These are phyloP conservation scores for Pythium aquatile DNA, from an alignment of 352 stramenopile genomes.

Conservation along the genomic window DNA sequence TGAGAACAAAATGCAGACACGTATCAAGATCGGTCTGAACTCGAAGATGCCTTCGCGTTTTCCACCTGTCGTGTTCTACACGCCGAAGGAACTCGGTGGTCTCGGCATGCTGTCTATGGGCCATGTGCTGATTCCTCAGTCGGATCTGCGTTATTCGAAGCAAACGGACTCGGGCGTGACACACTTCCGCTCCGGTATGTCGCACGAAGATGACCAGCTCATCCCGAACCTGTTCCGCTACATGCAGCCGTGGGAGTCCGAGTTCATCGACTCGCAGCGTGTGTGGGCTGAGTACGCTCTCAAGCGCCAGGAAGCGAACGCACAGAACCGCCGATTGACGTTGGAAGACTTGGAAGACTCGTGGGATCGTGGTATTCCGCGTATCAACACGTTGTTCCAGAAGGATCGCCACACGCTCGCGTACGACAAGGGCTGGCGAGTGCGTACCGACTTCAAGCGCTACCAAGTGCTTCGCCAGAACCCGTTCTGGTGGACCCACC, in stretches of 20 bases:
- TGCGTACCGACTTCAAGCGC: constrained; percentile 98
- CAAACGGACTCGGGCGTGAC: constrained; percentile 98
- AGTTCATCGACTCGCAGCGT: constrained; percentile 99
- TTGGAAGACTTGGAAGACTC: constrained; percentile 99
- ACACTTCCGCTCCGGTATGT: constrained; percentile 98
- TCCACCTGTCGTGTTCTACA: constrained; percentile 99
- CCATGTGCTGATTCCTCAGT: constrained; percentile 99
- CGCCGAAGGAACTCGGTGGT: constrained; percentile 98
- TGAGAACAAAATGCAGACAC: constrained; percentile 99
- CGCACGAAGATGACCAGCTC: constrained; percentile 98
- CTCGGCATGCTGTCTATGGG: constrained; percentile 99
- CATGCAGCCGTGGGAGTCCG: constrained; percentile 97
- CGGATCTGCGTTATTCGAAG: constrained; percentile 98
- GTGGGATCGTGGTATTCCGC: constrained; percentile 98
- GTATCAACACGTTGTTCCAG: constrained; percentile 96
- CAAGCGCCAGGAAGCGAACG: constrained; percentile 99
- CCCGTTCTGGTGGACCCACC: constrained; percentile 99
- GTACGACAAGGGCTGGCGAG: constrained; percentile 99
- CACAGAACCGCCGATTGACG: constrained; percentile 98
- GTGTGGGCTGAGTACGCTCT: constrained; percentile 99
- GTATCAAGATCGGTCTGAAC: constrained; percentile 99
- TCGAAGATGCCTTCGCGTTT: constrained; percentile 99
- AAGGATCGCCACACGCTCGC: constrained; percentile 99
- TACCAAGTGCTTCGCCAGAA: constrained; percentile 98
- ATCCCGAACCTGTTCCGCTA: constrained; percentile 99